phyloP scores from a whole-genome alignment of 75 land plant species.

The Chamaecyparis obtusa region DNA sequence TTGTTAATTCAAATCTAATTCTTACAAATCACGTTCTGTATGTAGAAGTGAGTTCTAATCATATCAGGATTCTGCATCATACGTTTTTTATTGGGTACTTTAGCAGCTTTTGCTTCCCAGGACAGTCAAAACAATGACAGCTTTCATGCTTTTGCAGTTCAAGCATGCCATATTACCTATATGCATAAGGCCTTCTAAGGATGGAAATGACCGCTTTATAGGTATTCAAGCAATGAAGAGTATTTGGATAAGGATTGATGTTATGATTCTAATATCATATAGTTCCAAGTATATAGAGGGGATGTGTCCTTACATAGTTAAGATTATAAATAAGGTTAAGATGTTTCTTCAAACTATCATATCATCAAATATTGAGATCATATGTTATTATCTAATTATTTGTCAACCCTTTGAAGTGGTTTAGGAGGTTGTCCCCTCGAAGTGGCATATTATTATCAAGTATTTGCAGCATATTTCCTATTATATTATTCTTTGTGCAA shows the following conservation, averaged over 20 bases:
- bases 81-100: not conserved
- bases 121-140: not conserved
- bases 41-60: not conserved
- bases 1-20: not conserved
- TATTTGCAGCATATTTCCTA: no score
- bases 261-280: no score
- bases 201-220: not conserved
- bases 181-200: not conserved
- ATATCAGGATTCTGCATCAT: not conserved
- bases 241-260: not conserved
- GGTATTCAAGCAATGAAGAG: not conserved
- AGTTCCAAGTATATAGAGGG: no score
- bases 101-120: not conserved
- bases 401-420: no score
- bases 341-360: no score
- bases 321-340: no score
- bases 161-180: not conserved
- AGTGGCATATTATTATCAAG: no score
- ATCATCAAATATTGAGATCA: no score
- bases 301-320: no score
- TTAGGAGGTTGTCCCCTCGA: no score
- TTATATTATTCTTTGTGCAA: no score
- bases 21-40: not conserved
- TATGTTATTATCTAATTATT: no score
- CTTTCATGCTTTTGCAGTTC: not conserved